Conservation (phyloP, 371 early-diverging fungal genomes). For the Circinella minor region DNA sequence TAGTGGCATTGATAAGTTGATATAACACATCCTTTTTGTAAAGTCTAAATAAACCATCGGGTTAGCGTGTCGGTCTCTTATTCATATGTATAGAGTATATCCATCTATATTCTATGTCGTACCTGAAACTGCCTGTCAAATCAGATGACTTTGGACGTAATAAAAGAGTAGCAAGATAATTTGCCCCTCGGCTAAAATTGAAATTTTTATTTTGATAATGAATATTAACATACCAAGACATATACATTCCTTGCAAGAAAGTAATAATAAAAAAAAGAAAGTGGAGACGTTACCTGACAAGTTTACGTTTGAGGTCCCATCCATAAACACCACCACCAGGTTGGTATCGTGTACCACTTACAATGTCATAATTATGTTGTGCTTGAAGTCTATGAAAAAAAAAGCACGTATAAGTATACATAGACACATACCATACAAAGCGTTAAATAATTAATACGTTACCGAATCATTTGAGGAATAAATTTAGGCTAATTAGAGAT, state of each 20-base stretch:
- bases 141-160: conserved; percentile 94
- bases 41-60: conserved; percentile 53
- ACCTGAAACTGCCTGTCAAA: conserved; percentile 96
- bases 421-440: background rate
- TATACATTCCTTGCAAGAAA: too few relatives aligned
- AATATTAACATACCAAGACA: background rate
- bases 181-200: conserved; percentile 88
- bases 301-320: conserved; percentile 97
- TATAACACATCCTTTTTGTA: conserved; percentile 94
- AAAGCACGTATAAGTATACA: background rate
- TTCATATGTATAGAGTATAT: too few relatives aligned
- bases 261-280: too few relatives aligned
- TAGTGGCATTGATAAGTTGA: conserved; percentile 83
- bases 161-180: conserved; percentile 93
- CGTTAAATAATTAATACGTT: conserved; percentile 2
- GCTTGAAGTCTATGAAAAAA: conserved; percentile 68
- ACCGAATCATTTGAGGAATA: conserved; percentile 92
- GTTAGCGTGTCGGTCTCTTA: background rate
- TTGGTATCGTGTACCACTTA: conserved; percentile 95
- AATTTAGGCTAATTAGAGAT: conserved; percentile 84
- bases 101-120: conserved; percentile 2
- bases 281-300: conserved; percentile 70
- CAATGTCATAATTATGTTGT: conserved; percentile 88
- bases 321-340: conserved; percentile 96
- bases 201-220: background rate